Conservation (phyloP, 345 rosid genomes). For the Populus ilicifolia region DNA sequence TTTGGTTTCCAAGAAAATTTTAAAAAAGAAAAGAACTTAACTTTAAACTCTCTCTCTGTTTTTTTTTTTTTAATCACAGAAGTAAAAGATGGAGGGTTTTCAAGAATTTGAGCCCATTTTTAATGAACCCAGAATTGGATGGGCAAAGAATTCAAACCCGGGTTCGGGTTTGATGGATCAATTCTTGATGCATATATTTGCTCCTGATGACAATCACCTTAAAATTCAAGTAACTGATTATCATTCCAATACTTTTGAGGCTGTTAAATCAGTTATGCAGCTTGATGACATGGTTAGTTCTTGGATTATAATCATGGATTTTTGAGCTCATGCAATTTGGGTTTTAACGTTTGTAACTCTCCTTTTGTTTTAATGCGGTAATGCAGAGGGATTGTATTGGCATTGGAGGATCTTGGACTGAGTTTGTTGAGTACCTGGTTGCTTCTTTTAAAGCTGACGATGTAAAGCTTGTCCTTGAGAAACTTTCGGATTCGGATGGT, state of each 20-base stretch:
- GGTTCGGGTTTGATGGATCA: slow-evolving; percentile 38
- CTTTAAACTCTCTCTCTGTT: not conserved
- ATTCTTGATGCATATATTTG: slow-evolving; percentile 60
- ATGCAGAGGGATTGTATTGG: slow-evolving; percentile 80
- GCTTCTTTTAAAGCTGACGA: slow-evolving; percentile 67
- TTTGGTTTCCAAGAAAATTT: not conserved
- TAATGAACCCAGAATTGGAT: slow-evolving; percentile 60
- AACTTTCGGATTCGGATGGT: slow-evolving; percentile 40
- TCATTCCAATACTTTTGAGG: slow-evolving; percentile 52
- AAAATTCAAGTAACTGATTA: slow-evolving; percentile 63
- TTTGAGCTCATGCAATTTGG: not conserved
- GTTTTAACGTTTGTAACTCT: not conserved
- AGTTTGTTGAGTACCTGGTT: slow-evolving; percentile 61
- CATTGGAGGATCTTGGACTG: slow-evolving; percentile 82
- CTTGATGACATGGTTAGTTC: slow-evolving; percentile 70
- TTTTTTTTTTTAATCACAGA: not conserved
- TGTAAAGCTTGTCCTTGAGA: slow-evolving; percentile 65
- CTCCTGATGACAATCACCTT: slow-evolving; percentile 59
- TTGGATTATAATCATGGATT: not conserved
- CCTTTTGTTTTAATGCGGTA: not conserved
- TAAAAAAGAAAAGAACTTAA: not conserved
- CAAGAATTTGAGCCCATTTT: slow-evolving; percentile 61
- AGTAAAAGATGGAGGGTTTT: slow-evolving; percentile 18
- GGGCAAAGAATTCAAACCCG: slow-evolving; percentile 24
- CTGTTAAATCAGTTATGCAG: slow-evolving; percentile 56